A percentile compares a stretch with the other conserved stretches of the same genome.
Conservation (phyloP, 352 stramenopile species). For the Aphanomyces invadans region DNA sequence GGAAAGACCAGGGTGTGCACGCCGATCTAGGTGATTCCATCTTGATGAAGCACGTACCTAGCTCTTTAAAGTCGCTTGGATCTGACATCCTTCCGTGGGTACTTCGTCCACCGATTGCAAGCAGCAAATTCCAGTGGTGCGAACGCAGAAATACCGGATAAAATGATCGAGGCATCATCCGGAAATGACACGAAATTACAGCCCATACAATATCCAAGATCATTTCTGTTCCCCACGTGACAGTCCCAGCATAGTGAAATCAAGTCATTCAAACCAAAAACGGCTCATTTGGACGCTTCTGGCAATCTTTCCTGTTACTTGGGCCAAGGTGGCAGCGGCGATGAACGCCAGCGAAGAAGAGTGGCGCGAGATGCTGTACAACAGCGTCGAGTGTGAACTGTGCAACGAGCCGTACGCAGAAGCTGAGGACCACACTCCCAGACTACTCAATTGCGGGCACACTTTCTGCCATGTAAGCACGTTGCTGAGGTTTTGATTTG, state of each 20-base stretch:
- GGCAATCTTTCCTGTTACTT: background rate
- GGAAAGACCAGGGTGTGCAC: background rate
- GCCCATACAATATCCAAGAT: too few species aligned
- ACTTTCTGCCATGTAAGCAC: constrained; percentile 68
- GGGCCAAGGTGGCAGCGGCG: background rate
- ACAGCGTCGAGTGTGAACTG: constrained; percentile 74
- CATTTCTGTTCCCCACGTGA: too few species aligned
- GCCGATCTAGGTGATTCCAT: too few species aligned
- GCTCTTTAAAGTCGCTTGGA: constrained; percentile 18
- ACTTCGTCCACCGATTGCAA: constrained; percentile 30
- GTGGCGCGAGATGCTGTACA: constrained; percentile 70
- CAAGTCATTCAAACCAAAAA: background rate
- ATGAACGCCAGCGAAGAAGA: constrained; percentile 22
- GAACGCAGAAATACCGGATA: constrained; percentile 34
- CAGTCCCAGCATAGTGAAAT: constrained; percentile 4
- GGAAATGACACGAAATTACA: too few species aligned
- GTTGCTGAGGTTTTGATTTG: constrained; percentile 1
- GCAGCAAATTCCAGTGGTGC: background rate
- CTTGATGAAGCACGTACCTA: constrained; percentile 11
- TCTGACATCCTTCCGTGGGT: constrained; percentile 2
- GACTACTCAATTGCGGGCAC: constrained; percentile 65
- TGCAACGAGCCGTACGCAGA: constrained; percentile 82
- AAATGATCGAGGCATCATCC: too few species aligned
- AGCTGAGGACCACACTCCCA: constrained; percentile 53
- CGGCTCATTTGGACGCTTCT: background rate